phyloP scores from a whole-genome alignment of 192 early-diverging fungal species.

The Spizellomyces punctatus region DNA sequence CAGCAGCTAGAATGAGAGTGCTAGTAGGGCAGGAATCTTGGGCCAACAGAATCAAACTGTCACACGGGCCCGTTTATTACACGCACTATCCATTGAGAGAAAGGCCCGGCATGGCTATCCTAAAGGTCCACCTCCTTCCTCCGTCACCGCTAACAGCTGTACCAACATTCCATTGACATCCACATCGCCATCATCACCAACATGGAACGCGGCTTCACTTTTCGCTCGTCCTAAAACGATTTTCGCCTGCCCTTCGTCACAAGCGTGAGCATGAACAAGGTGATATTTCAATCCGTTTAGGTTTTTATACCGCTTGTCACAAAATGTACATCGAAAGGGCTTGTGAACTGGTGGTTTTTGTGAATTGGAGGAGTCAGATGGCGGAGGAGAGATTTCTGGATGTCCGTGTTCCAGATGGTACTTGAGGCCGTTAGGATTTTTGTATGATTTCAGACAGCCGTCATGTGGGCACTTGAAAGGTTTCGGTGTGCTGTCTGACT shows the following conservation, averaged over 20 bases:
- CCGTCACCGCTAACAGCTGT: slow-evolving; percentile 19
- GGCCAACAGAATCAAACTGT: no score
- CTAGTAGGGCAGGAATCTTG: no score
- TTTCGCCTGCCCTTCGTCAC: slow-evolving; percentile 10
- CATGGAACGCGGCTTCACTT: background rate
- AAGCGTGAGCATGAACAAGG: slow-evolving; percentile 79
- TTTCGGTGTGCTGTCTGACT: slow-evolving; percentile 25
- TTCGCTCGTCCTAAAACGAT: slow-evolving; percentile 2
- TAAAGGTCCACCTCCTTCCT: background rate
- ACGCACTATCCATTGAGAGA: no score
- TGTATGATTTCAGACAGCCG: slow-evolving; percentile 91
- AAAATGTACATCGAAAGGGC: slow-evolving; percentile 70
- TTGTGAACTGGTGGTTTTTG: slow-evolving; percentile 9
- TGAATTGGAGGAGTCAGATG: background rate
- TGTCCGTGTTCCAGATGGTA: slow-evolving; percentile 96
- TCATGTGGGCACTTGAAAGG: slow-evolving; percentile 69
- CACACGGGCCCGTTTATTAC: no score
- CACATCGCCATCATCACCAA: background rate
- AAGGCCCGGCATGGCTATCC: no score
- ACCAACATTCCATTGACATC: slow-evolving; percentile 30
- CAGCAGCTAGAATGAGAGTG: no score
- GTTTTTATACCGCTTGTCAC: slow-evolving; percentile 96
- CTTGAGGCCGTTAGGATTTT: slow-evolving; percentile 97
- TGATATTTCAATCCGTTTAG: slow-evolving; percentile 96
- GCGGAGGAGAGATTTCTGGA: slow-evolving; percentile 15